Evolutionary conservation across 495 filamentous ascomycete genomes (phyloP).

Genomic region (Cairneyella variabilis): DNA sequence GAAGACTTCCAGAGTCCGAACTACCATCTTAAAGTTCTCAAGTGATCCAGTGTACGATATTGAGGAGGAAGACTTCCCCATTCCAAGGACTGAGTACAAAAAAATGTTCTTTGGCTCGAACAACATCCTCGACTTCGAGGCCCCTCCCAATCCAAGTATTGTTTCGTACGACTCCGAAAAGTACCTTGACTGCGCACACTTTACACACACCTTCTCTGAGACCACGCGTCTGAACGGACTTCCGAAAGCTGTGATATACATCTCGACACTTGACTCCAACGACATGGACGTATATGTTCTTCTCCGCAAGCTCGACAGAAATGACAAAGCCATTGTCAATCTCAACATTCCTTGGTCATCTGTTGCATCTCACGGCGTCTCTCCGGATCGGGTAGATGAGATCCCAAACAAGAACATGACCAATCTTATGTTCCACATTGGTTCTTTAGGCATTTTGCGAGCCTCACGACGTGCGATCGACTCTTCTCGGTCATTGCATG

Average conservation of each 20-base stretch:
- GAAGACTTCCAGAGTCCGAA: background rate
- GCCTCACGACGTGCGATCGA: background rate
- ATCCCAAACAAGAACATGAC: background rate
- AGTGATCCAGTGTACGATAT: background rate
- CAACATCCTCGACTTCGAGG: background rate
- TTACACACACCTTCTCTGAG: background rate
- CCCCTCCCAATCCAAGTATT: background rate
- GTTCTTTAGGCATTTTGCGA: background rate
- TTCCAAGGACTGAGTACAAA: background rate
- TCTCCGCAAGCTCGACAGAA: conserved; percentile 2
- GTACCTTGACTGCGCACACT: background rate
- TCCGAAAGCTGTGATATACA: conserved; percentile 3
- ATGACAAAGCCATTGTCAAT: background rate
- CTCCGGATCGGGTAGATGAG: background rate
- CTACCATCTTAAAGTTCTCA: background rate
- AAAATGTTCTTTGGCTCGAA: background rate
- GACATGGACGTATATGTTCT: conserved; percentile 7
- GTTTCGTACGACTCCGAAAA: background rate
- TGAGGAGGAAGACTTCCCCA: background rate
- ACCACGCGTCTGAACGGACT: background rate
- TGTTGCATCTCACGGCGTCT: background rate
- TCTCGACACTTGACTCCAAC: background rate
- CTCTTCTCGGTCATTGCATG: background rate
- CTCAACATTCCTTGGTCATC: conserved; percentile 10
- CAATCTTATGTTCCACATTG: background rate